Conservation (phyloP, 352 stramenopile genomes). For the Aphanomyces stellatus region DNA sequence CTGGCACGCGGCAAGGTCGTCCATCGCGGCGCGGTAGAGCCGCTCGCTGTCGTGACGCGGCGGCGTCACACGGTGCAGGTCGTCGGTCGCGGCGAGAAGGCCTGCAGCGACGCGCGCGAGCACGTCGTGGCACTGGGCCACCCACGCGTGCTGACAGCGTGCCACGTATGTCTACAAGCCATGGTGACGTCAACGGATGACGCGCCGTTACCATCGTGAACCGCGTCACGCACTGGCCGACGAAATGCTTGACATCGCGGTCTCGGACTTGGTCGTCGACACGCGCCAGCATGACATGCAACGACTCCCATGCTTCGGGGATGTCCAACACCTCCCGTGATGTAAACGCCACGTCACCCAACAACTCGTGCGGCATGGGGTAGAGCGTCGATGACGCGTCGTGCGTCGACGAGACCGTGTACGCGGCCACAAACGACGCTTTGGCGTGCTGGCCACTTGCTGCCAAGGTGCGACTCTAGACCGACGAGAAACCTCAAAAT, state of each 20-base stretch:
- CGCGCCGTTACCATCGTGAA: not conserved
- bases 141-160: not conserved
- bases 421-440: not conserved
- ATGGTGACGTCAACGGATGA: no score
- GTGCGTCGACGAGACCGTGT: not conserved
- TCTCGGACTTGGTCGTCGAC: not conserved
- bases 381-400: no score
- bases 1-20: not conserved
- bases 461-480: not conserved
- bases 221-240: not conserved
- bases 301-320: not conserved
- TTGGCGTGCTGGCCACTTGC: not conserved
- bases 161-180: slow-evolving; percentile 1
- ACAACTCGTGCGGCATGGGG: not conserved
- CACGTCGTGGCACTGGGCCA: not conserved
- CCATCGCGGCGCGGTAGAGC: not conserved
- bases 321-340: not conserved
- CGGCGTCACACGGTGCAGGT: not conserved
- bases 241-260: not conserved
- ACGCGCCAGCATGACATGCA: not conserved
- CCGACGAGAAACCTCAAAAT: no score
- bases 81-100: not conserved
- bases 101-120: not conserved
- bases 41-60: not conserved
- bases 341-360: not conserved